A percentile compares a stretch with the other conserved stretches of the same genome.
Conservation (phyloP, 805 yeast genomes). For the Phaffomyces antillensis region DNA sequence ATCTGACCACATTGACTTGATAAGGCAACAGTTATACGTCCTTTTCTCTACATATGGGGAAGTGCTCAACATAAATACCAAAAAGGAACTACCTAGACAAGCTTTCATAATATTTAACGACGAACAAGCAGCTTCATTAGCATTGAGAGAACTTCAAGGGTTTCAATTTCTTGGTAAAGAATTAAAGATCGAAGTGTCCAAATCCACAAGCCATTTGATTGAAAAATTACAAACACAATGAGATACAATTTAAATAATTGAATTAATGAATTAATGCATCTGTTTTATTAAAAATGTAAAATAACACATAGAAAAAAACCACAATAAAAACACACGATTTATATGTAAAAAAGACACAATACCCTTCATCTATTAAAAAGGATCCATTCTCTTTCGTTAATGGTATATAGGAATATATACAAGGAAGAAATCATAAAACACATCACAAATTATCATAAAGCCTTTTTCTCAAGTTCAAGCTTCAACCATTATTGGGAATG, state of each 20-base stretch:
- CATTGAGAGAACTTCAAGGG: slow-evolving; percentile 40
- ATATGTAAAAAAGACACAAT: background rate
- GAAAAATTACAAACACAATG: background rate
- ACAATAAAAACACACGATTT: no score
- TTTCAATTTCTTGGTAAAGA: slow-evolving; percentile 47
- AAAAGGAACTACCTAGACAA: slow-evolving; percentile 43
- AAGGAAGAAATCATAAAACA: slow-evolving; percentile 1
- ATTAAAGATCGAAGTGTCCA: slow-evolving; percentile 38
- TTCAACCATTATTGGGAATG: slow-evolving; percentile 24
- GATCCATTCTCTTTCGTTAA: background rate
- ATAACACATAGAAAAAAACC: background rate
- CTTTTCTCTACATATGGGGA: slow-evolving; percentile 62
- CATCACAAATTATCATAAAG: background rate
- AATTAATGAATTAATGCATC: slow-evolving; percentile 1
- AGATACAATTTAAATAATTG: background rate
- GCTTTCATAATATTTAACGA: slow-evolving; percentile 54
- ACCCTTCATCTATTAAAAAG: background rate
- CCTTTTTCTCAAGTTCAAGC: slow-evolving; percentile 8
- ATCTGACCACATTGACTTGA: slow-evolving; percentile 24
- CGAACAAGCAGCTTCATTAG: slow-evolving; percentile 42
- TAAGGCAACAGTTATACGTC: slow-evolving; percentile 50
- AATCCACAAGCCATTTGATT: slow-evolving; percentile 23
- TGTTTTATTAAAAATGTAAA: background rate
- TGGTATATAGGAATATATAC: background rate
- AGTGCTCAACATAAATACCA: slow-evolving; percentile 43